Conservation (phyloP, 179 eudicot species). For the Heliamphora pulchella region DNA sequence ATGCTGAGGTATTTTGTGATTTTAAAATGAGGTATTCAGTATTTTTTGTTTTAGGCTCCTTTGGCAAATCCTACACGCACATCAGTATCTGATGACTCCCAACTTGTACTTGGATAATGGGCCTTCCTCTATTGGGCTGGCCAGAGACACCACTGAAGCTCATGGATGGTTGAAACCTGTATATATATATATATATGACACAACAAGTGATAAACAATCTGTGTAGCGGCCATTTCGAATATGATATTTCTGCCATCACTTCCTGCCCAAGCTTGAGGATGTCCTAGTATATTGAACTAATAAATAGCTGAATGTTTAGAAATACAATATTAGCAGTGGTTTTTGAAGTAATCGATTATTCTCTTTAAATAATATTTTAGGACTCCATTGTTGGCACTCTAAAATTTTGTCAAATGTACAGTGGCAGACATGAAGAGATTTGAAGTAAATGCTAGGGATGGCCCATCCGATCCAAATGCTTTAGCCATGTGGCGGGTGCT, state of each 20-base stretch:
- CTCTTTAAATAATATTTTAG: not conserved
- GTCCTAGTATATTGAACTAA: not conserved
- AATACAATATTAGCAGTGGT: too few relatives aligned
- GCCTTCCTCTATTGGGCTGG: not conserved
- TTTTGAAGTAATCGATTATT: not conserved
- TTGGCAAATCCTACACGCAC: not conserved
- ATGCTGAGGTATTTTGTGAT: not conserved
- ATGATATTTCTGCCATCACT: not conserved
- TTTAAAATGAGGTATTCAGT: not conserved
- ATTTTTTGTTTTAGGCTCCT: not conserved
- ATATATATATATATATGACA: too few relatives aligned
- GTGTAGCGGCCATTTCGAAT: not conserved
- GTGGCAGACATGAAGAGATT: slow-evolving; percentile 85
- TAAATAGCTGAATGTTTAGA: too few relatives aligned
- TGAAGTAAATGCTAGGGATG: slow-evolving; percentile 71
- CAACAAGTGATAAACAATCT: too few relatives aligned
- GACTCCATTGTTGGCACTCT: not conserved
- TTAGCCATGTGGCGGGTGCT: slow-evolving; percentile 96
- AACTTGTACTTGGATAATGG: not conserved
- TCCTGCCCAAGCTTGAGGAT: not conserved
- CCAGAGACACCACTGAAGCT: slow-evolving; percentile 10
- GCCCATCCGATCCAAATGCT: slow-evolving; percentile 83
- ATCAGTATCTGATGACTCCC: not conserved
- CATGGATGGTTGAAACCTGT: too few relatives aligned
- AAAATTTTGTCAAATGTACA: slow-evolving; percentile 20